Evolutionary conservation across 768 basidiomycete species (phyloP).

Genomic region (Podaxis rugospora): DNA sequence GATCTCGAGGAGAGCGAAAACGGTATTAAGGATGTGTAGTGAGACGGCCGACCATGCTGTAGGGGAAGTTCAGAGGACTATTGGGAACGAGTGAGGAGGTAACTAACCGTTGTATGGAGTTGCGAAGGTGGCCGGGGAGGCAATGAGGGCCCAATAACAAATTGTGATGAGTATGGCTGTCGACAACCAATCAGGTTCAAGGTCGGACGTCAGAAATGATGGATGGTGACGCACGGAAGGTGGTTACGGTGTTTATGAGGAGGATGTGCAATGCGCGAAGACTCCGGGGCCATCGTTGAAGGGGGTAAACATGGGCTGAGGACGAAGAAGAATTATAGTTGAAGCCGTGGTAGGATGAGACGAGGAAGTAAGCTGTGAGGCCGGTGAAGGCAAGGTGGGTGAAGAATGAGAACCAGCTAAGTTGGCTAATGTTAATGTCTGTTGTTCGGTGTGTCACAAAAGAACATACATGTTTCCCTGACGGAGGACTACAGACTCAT

Average conservation of each 20-base stretch:
- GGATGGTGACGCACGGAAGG: constrained; percentile 47
- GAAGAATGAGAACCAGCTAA: constrained; percentile 62
- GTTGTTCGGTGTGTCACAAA: background rate
- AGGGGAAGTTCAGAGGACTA: background rate
- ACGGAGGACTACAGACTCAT: constrained; percentile 7
- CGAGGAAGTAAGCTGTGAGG: constrained; percentile 58
- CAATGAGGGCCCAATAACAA: constrained; percentile 58
- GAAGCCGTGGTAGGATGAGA: constrained; percentile 50
- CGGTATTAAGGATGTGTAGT: constrained; percentile 53
- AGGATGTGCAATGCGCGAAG: constrained; percentile 54
- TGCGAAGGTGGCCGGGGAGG: constrained; percentile 37
- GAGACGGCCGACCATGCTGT: constrained; percentile 57
- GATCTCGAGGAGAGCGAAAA: constrained; percentile 55
- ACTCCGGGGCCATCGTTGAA: constrained; percentile 53
- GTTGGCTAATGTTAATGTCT: background rate
- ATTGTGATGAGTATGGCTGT: constrained; percentile 62
- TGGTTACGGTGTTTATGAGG: constrained; percentile 44
- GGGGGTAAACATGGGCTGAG: constrained; percentile 39
- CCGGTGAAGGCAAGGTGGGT: constrained; percentile 62
- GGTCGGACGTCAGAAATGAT: background rate
- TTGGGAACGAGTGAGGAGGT: background rate
- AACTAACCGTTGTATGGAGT: background rate
- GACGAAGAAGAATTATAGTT: constrained; percentile 8
- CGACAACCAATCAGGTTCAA: background rate
- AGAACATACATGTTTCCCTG: constrained; percentile 6